These are phyloP conservation scores for Mycena albidolilacea DNA, from an alignment of 768 basidiomycete species.

Conservation along the genomic window DNA sequence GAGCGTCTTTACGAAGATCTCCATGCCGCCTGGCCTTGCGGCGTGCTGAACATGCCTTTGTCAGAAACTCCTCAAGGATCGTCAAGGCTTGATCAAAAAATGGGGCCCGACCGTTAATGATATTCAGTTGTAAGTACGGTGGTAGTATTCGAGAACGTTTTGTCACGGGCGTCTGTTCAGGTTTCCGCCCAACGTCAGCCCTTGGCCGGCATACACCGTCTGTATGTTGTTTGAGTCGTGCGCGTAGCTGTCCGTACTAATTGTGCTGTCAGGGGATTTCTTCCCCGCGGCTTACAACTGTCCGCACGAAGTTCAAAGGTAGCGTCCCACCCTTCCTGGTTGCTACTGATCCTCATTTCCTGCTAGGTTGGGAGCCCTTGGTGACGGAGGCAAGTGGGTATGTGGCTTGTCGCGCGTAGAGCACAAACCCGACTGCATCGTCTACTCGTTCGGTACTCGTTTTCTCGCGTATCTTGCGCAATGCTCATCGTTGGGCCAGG, in stretches of 20 bases:
- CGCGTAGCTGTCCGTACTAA: not conserved
- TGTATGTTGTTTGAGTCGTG: conserved; percentile 55
- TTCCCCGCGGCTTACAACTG: conserved; percentile 68
- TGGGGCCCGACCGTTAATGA: conserved; percentile 68
- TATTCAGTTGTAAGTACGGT: conserved; percentile 58
- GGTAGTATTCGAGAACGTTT: conserved; percentile 25
- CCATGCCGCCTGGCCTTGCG: no score
- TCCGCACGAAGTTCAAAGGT: conserved; percentile 62
- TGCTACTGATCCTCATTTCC: not conserved
- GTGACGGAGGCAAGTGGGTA: conserved; percentile 81
- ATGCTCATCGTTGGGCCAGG: conserved; percentile 42
- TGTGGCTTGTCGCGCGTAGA: conserved; percentile 72
- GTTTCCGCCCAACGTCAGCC: conserved; percentile 66
- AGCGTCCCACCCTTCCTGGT: conserved; percentile 45
- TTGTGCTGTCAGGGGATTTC: conserved; percentile 62
- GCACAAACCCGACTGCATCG: conserved; percentile 68
- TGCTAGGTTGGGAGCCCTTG: conserved; percentile 61
- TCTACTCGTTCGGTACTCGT: conserved; percentile 72
- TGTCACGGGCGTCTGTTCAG: conserved; percentile 45
- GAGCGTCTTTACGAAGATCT: no score
- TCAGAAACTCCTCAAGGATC: no score
- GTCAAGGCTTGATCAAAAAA: conserved; percentile 39
- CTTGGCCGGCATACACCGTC: conserved; percentile 72
- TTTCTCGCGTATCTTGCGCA: not conserved
- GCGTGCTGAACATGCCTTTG: no score